Conservation (phyloP, 163 green algal genomes). For the Scenedesmus sp. region DNA sequence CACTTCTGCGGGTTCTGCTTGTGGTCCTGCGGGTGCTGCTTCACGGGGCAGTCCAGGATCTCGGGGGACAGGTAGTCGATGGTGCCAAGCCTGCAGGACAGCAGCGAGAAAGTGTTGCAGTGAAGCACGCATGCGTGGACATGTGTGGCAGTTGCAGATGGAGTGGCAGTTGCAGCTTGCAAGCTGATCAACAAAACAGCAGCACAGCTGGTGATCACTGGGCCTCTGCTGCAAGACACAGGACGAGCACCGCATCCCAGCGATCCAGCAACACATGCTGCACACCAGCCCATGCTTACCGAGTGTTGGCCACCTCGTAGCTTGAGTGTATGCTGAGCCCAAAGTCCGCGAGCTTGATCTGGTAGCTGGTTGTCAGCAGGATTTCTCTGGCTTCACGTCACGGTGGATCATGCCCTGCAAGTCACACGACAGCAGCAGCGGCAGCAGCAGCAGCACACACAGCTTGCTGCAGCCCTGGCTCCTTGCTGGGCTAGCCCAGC, state of each 20-base stretch:
- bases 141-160: not conserved
- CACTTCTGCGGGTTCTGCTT: slow-evolving; percentile 67
- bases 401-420: slow-evolving; percentile 72
- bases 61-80: slow-evolving; percentile 77
- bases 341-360: slow-evolving; percentile 77
- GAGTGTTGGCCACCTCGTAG: slow-evolving; percentile 71
- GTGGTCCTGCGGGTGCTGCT: slow-evolving; percentile 72
- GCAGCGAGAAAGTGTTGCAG: not conserved
- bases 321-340: slow-evolving; percentile 71
- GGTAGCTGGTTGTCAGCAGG: slow-evolving; percentile 67
- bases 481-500: too few species aligned
- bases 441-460: not conserved
- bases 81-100: slow-evolving; percentile 64
- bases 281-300: slow-evolving; percentile 31
- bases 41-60: slow-evolving; percentile 74
- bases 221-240: not conserved
- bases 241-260: too few species aligned
- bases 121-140: not conserved
- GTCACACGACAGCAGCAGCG: not conserved
- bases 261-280: too few species aligned
- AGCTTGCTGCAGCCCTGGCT: not conserved
- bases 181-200: not conserved
- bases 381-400: slow-evolving; percentile 81
- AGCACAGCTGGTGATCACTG: not conserved
- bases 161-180: slow-evolving; percentile 5